phyloP scores from a whole-genome alignment of 2,329 filamentous ascomycete species.

The Ophiostoma ips region DNA sequence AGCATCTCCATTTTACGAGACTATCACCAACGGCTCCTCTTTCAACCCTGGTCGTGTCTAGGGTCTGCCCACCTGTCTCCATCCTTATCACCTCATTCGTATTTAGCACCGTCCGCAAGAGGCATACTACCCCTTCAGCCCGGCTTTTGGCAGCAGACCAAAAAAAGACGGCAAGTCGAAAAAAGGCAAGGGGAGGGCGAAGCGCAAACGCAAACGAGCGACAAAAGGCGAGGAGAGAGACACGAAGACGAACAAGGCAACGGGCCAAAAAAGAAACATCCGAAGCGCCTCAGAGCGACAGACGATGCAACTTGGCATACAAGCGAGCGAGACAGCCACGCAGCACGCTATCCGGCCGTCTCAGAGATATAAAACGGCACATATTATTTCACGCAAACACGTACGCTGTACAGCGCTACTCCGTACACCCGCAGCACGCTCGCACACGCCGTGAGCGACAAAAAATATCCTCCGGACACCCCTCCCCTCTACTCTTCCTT shows the following conservation, averaged over 20 bases:
- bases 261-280: not conserved
- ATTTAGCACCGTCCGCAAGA: not conserved
- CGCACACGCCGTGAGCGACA: not conserved
- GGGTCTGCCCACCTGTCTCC: not conserved
- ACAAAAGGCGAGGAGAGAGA: not conserved
- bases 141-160: not conserved
- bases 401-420: no score
- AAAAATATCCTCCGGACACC: not conserved
- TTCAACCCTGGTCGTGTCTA: not conserved
- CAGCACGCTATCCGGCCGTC: no score
- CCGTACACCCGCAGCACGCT: no score
- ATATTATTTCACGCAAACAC: no score
- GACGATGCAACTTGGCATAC: not conserved
- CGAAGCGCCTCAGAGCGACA: not conserved
- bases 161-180: not conserved
- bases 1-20: conserved; percentile 1
- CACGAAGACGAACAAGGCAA: not conserved
- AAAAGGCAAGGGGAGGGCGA: no score
- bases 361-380: no score
- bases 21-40: not conserved
- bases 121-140: not conserved
- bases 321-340: no score
- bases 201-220: no score
- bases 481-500: no score
- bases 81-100: not conserved